Evolutionary conservation across 2,329 filamentous ascomycete genomes (phyloP).

Genomic region (Fusarium udum): DNA sequence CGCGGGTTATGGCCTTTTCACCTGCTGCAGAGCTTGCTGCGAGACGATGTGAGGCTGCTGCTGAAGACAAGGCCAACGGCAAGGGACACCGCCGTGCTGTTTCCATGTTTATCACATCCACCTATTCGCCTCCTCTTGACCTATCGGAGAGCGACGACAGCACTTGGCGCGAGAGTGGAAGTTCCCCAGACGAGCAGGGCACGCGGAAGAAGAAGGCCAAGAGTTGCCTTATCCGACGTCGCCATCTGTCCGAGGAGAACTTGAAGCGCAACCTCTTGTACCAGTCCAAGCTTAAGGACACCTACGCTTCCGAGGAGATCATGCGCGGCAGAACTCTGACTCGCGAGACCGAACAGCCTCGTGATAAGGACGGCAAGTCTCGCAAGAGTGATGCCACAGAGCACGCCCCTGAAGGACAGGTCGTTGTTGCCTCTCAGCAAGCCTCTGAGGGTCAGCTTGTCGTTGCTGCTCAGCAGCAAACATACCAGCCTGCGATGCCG

Average conservation of each 20-base stretch:
- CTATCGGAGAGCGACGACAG: conserved; percentile 10
- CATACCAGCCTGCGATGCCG: background rate
- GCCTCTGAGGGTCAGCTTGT: background rate
- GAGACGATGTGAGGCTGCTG: conserved; percentile 7
- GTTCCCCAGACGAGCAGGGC: conserved; percentile 7
- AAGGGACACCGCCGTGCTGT: conserved; percentile 15
- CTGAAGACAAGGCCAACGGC: background rate
- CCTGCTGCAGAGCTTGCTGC: conserved; percentile 13
- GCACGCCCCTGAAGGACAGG: background rate
- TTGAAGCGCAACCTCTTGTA: conserved; percentile 16
- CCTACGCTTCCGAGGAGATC: conserved; percentile 3
- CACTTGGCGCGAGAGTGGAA: conserved; percentile 4
- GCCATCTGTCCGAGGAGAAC: conserved; percentile 18
- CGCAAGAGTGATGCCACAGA: conserved; percentile 12
- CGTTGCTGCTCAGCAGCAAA: background rate
- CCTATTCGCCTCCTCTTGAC: background rate
- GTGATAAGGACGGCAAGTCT: background rate
- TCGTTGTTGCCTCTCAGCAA: background rate
- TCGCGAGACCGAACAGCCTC: background rate
- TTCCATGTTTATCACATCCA: conserved; percentile 1
- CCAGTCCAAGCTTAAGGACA: background rate
- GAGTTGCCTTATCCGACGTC: background rate
- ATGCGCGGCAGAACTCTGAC: background rate
- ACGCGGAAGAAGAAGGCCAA: background rate
- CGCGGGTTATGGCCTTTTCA: conserved; percentile 6